A percentile compares a stretch with the other conserved stretches of the same genome.
Evolutionary conservation across 495 filamentous ascomycete species (phyloP).

Genomic region (Aspergillus diversus): DNA sequence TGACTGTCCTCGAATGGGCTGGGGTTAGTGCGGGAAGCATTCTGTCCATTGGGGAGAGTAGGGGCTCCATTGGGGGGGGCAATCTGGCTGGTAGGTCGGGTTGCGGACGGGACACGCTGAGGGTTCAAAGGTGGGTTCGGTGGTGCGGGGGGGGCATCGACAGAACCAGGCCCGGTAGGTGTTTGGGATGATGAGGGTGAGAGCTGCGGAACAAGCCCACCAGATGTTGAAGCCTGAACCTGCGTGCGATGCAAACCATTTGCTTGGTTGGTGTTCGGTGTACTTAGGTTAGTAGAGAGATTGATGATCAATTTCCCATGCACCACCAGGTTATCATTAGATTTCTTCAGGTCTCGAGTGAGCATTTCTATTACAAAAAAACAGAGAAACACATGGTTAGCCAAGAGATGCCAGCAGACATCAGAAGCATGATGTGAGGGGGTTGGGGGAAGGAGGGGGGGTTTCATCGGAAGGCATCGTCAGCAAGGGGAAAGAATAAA

Average conservation of each 20-base stretch:
- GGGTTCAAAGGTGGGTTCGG: conserved; percentile 43
- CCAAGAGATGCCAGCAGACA: background rate
- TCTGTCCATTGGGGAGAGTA: conserved; percentile 44
- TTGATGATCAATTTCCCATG: conserved; percentile 97
- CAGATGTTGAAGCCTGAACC: conserved; percentile 42
- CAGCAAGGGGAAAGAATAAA: conserved; percentile 1
- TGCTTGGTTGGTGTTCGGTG: conserved; percentile 53
- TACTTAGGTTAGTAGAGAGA: conserved; percentile 81
- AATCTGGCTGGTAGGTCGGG: conserved; percentile 35
- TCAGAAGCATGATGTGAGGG: background rate
- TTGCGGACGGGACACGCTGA: conserved; percentile 44
- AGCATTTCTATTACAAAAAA: conserved; percentile 73
- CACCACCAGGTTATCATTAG: conserved; percentile 95
- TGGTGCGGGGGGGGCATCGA: conserved; percentile 34
- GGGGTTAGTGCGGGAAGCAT: conserved; percentile 57
- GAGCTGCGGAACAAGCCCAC: conserved; percentile 46
- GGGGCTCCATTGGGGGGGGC: conserved; percentile 37
- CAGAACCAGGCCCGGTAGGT: conserved; percentile 34
- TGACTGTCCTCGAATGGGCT: conserved; percentile 96
- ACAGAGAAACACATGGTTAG: conserved; percentile 12
- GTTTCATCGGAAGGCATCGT: background rate
- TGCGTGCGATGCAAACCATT: conserved; percentile 45
- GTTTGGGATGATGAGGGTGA: conserved; percentile 35
- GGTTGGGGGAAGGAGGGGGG: background rate
- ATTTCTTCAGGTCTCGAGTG: conserved; percentile 97